Evolutionary conservation across 108 stramenopile species (phyloP).

Genomic region (Pseudonitzschia pungens): DNA sequence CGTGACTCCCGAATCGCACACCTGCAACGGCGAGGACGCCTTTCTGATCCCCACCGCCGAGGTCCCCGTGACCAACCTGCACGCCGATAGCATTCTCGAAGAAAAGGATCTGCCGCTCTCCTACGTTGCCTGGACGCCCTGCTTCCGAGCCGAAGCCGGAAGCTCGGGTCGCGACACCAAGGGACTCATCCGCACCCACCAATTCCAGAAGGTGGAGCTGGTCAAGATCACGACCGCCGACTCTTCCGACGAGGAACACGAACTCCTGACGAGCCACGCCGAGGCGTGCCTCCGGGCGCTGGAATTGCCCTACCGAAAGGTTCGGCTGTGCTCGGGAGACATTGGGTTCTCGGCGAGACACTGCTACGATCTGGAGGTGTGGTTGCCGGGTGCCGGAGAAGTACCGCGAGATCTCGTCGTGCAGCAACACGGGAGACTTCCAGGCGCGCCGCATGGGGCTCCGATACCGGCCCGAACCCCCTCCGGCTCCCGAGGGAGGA

Average conservation of each 20-base stretch:
- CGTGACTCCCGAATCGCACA: constrained; percentile 71
- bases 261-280: constrained; percentile 82
- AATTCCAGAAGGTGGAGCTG: constrained; percentile 98
- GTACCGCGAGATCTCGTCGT: constrained; percentile 95
- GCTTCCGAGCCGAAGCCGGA: constrained; percentile 99
- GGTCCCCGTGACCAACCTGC: constrained; percentile 94
- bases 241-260: constrained; percentile 81
- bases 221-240: constrained; percentile 91
- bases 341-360: constrained; percentile 92
- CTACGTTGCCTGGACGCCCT: constrained; percentile 91
- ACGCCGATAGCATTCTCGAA: constrained; percentile 83
- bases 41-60: constrained; percentile 97
- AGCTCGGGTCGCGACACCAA: constrained; percentile 93
- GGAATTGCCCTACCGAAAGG: constrained; percentile 91
- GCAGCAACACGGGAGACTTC: constrained; percentile 95
- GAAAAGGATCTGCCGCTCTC: constrained; percentile 84
- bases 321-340: constrained; percentile 94
- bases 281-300: constrained; percentile 84
- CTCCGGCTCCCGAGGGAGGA: constrained; percentile 26
- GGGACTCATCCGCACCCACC: constrained; percentile 97
- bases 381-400: constrained; percentile 91
- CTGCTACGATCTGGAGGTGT: constrained; percentile 98
- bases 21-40: constrained; percentile 96
- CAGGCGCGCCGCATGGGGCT: constrained; percentile 95
- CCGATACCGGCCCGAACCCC: constrained; percentile 79